Conservation (phyloP, 257 asterid genomes). For the Agastache rugosa region DNA sequence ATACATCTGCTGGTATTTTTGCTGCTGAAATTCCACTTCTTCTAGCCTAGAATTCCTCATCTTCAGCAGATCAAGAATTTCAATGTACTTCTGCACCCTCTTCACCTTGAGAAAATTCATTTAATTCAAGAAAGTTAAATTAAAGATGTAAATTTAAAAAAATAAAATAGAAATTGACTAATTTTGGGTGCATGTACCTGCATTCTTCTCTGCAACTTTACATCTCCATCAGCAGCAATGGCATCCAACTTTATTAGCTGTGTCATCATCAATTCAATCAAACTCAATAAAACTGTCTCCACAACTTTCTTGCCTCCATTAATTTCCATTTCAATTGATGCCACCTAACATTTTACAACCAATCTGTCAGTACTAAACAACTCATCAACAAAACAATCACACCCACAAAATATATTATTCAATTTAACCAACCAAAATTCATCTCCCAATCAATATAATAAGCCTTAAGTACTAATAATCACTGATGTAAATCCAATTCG, state of each 20-base stretch:
- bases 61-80: conserved; percentile 79
- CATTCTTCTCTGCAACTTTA: conserved; percentile 82
- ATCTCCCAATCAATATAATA: background rate
- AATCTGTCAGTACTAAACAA: conserved; percentile 10
- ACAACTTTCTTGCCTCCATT: conserved; percentile 76
- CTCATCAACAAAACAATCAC: background rate
- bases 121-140: background rate
- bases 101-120: conserved; percentile 61
- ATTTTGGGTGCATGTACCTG: conserved; percentile 53
- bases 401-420: background rate
- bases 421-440: background rate
- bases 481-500: no score
- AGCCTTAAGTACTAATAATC: no score
- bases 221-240: conserved; percentile 90
- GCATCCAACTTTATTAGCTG: conserved; percentile 85
- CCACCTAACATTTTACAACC: conserved; percentile 58
- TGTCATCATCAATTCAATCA: conserved; percentile 82
- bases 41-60: conserved; percentile 54
- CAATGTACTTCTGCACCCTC: conserved; percentile 86
- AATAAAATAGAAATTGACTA: no score
- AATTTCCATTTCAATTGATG: conserved; percentile 66
- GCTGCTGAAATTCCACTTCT: conserved; percentile 37
- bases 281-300: conserved; percentile 62
- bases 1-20: conserved; percentile 21
- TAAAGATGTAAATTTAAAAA: background rate